Base-by-base conservation (phyloP, 2,329 filamentous ascomycete genomes). In the Hymenoscyphus fraxineus region DNA sequence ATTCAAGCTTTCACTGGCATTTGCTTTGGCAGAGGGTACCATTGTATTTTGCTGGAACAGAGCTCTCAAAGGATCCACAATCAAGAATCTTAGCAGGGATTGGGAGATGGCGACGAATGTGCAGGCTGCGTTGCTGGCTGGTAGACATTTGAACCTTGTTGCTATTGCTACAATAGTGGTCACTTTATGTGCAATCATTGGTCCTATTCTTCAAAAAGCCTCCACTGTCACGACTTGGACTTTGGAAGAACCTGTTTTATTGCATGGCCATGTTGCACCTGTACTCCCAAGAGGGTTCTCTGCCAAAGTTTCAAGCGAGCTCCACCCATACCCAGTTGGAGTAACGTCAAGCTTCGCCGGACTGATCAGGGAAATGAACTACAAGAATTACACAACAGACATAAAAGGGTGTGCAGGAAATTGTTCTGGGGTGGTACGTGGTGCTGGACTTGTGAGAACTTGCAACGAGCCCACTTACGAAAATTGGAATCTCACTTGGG, bases 151-250 rank as follows among this genome's bases (percentile, higher is more conserved):
- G 41, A 68, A 65, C 39, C 57, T 66, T 5, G 59, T 64, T 15
- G 63, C 64, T 4, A 31, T 66, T 47, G 66, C 62, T 16, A 56
- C 62, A 22, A 58, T 69, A 22, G 51, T 60, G 6, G 63, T 62
- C 5, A 64, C 66, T 6, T 13, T 69, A 6, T 51, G 62, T 15
- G 61, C 65, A 19, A 63, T 69, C 35, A 65, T 66, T 6, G 66
- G 67, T 15, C 67, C 67, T 19, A 56, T 69, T 39, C 64, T 69
- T 9, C 66, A 69, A 61, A 61, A 64, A 58, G 65, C 66, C 4
- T 69, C 67, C 40, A 64, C 64, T 19, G 54, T 67, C 31, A 41
- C 60, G 1, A 56, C 62, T 12, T 12, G 54, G 31, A 3, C 51
- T 15, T 10, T 15, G 3, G 4, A 16, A 31, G 22, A 54, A 15